These are phyloP conservation scores for Meyerozyma smithsonii DNA, from an alignment of 1,139 yeast genomes.

Conservation along the genomic window DNA sequence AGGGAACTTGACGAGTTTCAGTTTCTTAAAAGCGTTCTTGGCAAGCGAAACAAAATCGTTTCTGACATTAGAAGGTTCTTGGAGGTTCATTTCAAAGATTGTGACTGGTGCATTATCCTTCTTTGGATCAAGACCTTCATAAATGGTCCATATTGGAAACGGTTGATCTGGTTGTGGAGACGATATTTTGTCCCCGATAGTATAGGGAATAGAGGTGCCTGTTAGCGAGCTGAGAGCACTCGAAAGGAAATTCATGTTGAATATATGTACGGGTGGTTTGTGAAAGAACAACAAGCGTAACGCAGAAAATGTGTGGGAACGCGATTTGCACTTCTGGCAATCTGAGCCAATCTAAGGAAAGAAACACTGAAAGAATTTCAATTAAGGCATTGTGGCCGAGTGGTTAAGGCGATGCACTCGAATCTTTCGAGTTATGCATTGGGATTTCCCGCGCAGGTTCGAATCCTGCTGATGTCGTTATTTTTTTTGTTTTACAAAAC, in stretches of 20 bases:
- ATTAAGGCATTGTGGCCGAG: conserved; percentile 64
- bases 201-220: conserved; percentile 53
- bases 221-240: conserved; percentile 54
- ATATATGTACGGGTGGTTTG: not conserved
- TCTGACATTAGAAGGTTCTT: conserved; percentile 31
- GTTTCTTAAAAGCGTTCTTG: conserved; percentile 57
- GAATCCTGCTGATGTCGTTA: conserved; percentile 82
- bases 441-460: conserved; percentile 91
- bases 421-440: conserved; percentile 52
- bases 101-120: conserved; percentile 39
- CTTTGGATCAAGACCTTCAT: conserved; percentile 44
- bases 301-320: no score
- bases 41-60: conserved; percentile 43
- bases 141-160: conserved; percentile 43
- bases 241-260: conserved; percentile 53
- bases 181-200: conserved; percentile 40
- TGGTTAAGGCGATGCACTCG: conserved; percentile 83
- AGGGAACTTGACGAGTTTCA: conserved; percentile 71
- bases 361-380: not conserved
- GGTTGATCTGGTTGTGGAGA: conserved; percentile 20
- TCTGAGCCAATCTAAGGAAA: not conserved
- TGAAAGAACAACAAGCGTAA: no score
- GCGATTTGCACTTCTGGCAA: not conserved
- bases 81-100: conserved; percentile 59
- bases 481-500: conserved; percentile 18